phyloP scores from a whole-genome alignment of 192 early-diverging fungal genomes.

The Coemansia nantahalensis region DNA sequence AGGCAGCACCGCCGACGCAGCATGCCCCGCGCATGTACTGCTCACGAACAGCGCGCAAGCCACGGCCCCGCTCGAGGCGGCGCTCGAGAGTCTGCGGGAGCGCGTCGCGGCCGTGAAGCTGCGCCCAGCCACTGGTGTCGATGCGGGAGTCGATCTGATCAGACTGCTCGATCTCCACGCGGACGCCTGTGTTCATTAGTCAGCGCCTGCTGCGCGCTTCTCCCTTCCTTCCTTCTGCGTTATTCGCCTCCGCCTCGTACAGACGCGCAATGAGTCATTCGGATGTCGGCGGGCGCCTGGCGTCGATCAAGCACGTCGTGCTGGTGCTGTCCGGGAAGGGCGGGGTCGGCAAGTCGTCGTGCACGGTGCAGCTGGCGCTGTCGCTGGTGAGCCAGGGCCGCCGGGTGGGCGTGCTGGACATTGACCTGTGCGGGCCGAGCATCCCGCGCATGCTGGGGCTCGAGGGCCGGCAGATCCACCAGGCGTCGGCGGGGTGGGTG shows the following conservation, averaged over 20 bases:
- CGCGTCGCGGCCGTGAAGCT: not conserved
- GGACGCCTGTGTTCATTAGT: too few species aligned
- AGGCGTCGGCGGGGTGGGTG: constrained; percentile 86
- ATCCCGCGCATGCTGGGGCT: constrained; percentile 95
- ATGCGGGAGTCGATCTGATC: too few species aligned
- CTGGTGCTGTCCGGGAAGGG: constrained; percentile 97
- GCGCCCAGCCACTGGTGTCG: too few species aligned
- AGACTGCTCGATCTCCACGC: too few species aligned
- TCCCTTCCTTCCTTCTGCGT: not conserved
- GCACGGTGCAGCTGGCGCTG: constrained; percentile 83
- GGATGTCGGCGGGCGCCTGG: constrained; percentile 41
- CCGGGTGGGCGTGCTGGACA: constrained; percentile 89
- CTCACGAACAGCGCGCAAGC: not conserved
- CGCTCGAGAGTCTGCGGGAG: not conserved
- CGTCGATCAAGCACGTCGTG: constrained; percentile 79
- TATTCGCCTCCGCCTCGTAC: not conserved
- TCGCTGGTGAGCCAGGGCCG: constrained; percentile 60
- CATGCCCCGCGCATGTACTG: constrained; percentile 1
- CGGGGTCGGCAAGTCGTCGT: constrained; percentile 95
- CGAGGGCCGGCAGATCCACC: constrained; percentile 84
- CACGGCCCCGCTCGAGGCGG: not conserved
- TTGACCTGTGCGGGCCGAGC: constrained; percentile 97
- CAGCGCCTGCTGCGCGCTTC: constrained; percentile 1
- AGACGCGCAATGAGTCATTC: constrained; percentile 42
- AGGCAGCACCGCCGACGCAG: not conserved